These are phyloP conservation scores for Gymnopilus junonius DNA, from an alignment of 768 basidiomycete species.

Conservation along the genomic window DNA sequence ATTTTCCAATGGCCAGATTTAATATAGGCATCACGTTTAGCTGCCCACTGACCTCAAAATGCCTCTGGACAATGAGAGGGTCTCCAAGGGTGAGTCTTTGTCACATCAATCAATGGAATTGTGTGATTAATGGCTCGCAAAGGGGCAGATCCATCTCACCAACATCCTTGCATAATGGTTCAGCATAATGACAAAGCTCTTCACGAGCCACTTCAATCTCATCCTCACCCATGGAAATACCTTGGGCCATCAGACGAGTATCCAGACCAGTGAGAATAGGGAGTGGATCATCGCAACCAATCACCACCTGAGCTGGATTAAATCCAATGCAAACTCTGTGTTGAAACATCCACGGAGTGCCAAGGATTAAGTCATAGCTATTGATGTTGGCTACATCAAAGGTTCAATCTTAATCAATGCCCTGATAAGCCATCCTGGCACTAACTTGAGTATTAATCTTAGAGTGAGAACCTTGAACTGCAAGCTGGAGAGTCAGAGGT, in stretches of 20 bases:
- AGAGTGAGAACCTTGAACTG: not conserved
- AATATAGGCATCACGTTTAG: constrained; percentile 29
- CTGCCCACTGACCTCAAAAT: constrained; percentile 26
- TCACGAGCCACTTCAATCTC: not conserved
- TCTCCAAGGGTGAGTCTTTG: constrained; percentile 33
- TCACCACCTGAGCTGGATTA: no score
- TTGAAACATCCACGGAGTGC: constrained; percentile 43
- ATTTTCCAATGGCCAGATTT: constrained; percentile 31
- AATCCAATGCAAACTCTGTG: constrained; percentile 27
- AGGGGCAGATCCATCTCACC: constrained; percentile 33
- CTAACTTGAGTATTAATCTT: not conserved
- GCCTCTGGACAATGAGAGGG: no score
- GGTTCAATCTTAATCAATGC: constrained; percentile 26
- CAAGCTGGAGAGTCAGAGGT: not conserved
- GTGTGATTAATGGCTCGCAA: constrained; percentile 42
- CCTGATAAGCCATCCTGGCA: constrained; percentile 31
- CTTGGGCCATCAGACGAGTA: not conserved
- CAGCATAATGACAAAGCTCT: not conserved
- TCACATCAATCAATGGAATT: constrained; percentile 41
- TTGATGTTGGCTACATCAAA: constrained; percentile 45
- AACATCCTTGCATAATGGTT: not conserved
- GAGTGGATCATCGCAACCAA: constrained; percentile 11
- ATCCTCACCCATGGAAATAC: not conserved
- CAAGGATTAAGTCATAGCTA: constrained; percentile 42
- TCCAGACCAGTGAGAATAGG: constrained; percentile 23